Base-by-base conservation (phyloP, 371 early-diverging fungal genomes). In the Mucor saturninus region DNA sequence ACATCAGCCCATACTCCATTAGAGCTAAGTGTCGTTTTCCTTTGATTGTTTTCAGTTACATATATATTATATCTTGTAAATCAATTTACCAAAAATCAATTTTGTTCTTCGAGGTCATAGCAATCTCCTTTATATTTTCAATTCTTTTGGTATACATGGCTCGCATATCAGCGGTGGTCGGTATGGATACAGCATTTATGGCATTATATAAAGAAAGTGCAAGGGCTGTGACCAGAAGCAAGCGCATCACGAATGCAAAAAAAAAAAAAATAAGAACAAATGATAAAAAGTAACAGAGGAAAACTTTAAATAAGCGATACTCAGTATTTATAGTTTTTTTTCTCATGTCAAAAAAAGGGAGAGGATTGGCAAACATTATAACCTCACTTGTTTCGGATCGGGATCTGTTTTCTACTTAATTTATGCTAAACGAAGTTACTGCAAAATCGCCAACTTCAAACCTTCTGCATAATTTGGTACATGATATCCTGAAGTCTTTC, bases 1-100 rank as follows among this genome's bases (percentile, higher is more conserved):
- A 72, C 61, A 42, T 68, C 64, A 7, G 64, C 26, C 72, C 72
- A 72, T 13, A 54, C 49, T 9, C 72, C 72, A 2, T 35, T 15
- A 11, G 65, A 55, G 30, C 9, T 28, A 35, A 35, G 35, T 2
- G 35, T 35, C 35, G 35, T 35, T 8, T 35, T 35, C 35, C 35
- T 35, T 35, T 35, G 8, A 4, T 35, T 35, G 8, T 35, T 4
- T 35, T 35, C 8, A 35, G 35, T 35, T 21, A 21, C 35, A 6
- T 35, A 6, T 6, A 35, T 2, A n/a, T 6, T 0, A 35, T 4
- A 6, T 35, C 8, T 42, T 42, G 11, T 13, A 9, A 42, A 42
- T 42, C 0, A 13, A 42, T 1, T n/a, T 54, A 54, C 62, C 62
- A 62, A 31, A 0, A 37, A 5, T 38, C 10, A 11, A 62, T n/a